Evolutionary conservation across 1,139 yeast genomes (phyloP).

Genomic region (Pneumocystis canis): DNA sequence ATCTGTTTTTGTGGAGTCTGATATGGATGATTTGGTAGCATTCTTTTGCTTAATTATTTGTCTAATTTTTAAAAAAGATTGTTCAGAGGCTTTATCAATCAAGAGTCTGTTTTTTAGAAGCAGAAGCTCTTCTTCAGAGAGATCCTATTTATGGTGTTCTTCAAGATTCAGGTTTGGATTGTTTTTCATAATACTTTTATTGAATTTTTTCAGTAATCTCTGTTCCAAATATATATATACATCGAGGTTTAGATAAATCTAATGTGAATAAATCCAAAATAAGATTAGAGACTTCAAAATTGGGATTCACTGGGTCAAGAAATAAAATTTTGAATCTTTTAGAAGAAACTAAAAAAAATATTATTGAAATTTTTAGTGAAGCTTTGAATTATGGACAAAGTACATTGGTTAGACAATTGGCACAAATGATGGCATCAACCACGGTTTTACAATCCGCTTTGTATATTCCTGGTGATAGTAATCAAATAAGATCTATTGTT

Average conservation of each 20-base stretch:
- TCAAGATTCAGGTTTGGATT: neutral
- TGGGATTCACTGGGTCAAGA: neutral
- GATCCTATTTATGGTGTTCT: conserved; percentile 1
- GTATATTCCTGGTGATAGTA: neutral
- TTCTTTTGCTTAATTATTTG: neutral
- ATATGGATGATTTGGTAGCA: neutral
- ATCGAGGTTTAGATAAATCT: neutral
- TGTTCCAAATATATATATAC: neutral
- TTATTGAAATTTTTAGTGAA: neutral
- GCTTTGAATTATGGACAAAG: neutral
- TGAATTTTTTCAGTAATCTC: neutral
- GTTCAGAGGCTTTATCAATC: neutral
- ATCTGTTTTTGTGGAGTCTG: neutral
- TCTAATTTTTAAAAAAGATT: neutral
- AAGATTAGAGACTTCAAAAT: neutral
- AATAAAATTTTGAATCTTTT: neutral
- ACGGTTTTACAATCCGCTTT: neutral
- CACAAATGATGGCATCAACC: neutral
- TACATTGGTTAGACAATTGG: neutral
- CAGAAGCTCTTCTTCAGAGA: neutral
- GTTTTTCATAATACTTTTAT: neutral
- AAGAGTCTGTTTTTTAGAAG: neutral
- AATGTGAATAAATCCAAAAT: neutral
- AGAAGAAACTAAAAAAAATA: conserved; percentile 1
- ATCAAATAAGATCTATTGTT: neutral